Base-by-base conservation (phyloP, 139 green algal genomes). In the Haematococcus lacustris region DNA sequence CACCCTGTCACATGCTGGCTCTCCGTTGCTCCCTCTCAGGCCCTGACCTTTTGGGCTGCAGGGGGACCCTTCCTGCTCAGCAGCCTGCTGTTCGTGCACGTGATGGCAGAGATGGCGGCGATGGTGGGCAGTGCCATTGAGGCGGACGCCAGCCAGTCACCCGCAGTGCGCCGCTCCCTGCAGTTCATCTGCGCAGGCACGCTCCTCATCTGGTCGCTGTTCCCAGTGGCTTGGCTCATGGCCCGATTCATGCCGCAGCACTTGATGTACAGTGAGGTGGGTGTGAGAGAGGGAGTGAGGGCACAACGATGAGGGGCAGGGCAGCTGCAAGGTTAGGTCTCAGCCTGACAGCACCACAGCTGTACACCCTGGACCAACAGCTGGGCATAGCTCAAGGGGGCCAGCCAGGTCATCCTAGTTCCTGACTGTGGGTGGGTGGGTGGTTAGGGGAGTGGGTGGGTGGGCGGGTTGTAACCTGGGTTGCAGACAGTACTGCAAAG, bases 151-250 rank as follows among this genome's bases (percentile, higher is more conserved):
- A 40, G 4, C 33, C 50, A 30, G 30, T 13, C 33, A 50, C 34
- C 73, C 41, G 37, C 2, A 43, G 65, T 40, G 50, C 60, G 34
- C 33, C 71, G 60, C 71, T 39, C 41, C 41, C 53, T 73, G 6
- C 17, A 57, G 9, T 77, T 81, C 76, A 81, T 81, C 64, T 81
- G 76, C 76, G 74, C 74, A 43, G 76, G 76, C 70, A 81, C 76
- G 38, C 51, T 81, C 30, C 25, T 81, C 34, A 76, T 81, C 1
- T 81, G 76, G 76, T 41, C 13, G 38, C 43, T 81, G 35, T 81
- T 81, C 37, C 76, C 76, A 25, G 25, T 81, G 40, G 65, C 61
- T 5, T 68, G 30, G 30, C 3, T 68, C 32, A 51, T 28, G 5
- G 32, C 64, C 37, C 32, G 30, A 26, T 30, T 64, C 23, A 21